Base-by-base conservation (phyloP, 495 filamentous ascomycete genomes). In the Penicillium fimorum region DNA sequence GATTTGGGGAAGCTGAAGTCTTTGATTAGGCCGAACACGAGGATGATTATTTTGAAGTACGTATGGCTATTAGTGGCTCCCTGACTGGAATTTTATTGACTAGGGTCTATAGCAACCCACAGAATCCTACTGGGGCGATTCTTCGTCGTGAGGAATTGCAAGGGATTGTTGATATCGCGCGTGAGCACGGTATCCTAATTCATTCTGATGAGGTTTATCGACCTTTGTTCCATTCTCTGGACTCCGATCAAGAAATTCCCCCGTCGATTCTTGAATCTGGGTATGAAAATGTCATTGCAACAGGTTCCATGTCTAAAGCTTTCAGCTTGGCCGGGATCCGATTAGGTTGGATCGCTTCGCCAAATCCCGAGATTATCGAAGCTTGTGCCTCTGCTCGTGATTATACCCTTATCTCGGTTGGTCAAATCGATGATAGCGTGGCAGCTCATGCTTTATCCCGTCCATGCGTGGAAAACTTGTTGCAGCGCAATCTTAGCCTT, bases 341-440 rank as follows among this genome's bases (percentile, higher is more conserved):
- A 0, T 67, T 91, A 4, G 91, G 92, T 29, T 96, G 92, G 91
- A 77, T 94, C 54, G 89, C 86, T 1, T 85, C 85, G 32, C 79
- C 84, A 3, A 79, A 84, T 67, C 55, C 65, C 6, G 69, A 73
- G 5, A 74, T 95, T 49, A 79, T 93, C 48, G 81, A 88, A 53
- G 73, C 79, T 20, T 79, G 85, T 42, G 83, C 86, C 2, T 58
- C 74, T 10, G 84, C 84, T 2, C 76, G 91, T n/a, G 82, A 95
- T 68, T 96, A 91, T 75, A 93, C 90, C 2, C 87, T 86, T n/a
- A 96, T 95, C 58, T 88, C 87, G 30, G 90, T 96, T 3, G 85
- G 84, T 32, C 87, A 89, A 68, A 71, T 96, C 9, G 90, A 94
- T 68, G 90, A 95, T 66, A 78, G 80, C 38, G 79, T 96, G 11